Evolutionary conservation across 495 filamentous ascomycete species (phyloP).

Genomic region (Hyphodiscus hymeniophilus): DNA sequence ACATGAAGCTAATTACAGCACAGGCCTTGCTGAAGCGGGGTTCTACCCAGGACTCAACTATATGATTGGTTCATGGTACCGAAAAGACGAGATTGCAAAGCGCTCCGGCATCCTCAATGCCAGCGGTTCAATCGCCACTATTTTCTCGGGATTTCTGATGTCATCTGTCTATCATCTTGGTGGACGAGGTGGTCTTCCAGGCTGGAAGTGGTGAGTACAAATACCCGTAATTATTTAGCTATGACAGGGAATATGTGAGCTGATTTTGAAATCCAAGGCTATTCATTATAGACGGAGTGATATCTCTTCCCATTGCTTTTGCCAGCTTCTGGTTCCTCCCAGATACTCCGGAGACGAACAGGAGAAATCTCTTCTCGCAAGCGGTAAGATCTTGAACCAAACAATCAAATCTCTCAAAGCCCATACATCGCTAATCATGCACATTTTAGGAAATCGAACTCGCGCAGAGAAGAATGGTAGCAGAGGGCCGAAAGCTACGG

Average conservation of each 20-base stretch:
- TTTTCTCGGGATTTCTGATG: conserved; percentile 43
- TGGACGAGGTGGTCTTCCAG: conserved; percentile 39
- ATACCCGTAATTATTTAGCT: too few species aligned
- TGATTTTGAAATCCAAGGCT: conserved; percentile 10
- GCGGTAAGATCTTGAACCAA: background rate
- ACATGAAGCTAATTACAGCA: background rate
- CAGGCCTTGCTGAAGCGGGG: conserved; percentile 26
- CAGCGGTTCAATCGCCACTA: conserved; percentile 24
- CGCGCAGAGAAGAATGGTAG: conserved; percentile 1
- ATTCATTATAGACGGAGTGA: conserved; percentile 33
- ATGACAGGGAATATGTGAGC: too few species aligned
- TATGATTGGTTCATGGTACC: conserved; percentile 44
- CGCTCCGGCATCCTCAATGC: conserved; percentile 26
- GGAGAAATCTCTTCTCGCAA: background rate
- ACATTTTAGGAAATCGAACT: background rate
- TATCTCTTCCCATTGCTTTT: conserved; percentile 37
- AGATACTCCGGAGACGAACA: conserved; percentile 33
- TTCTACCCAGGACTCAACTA: conserved; percentile 44
- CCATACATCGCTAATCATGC: background rate
- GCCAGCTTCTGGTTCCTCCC: conserved; percentile 37
- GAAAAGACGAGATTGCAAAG: conserved; percentile 26
- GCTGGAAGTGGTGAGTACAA: conserved; percentile 34
- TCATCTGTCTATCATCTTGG: conserved; percentile 39
- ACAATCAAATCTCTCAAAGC: background rate
- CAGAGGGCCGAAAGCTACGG: conserved; percentile 3